Base-by-base conservation (phyloP, 1,284 basidiomycete genomes). In the Microstroma glucosiphilum region DNA sequence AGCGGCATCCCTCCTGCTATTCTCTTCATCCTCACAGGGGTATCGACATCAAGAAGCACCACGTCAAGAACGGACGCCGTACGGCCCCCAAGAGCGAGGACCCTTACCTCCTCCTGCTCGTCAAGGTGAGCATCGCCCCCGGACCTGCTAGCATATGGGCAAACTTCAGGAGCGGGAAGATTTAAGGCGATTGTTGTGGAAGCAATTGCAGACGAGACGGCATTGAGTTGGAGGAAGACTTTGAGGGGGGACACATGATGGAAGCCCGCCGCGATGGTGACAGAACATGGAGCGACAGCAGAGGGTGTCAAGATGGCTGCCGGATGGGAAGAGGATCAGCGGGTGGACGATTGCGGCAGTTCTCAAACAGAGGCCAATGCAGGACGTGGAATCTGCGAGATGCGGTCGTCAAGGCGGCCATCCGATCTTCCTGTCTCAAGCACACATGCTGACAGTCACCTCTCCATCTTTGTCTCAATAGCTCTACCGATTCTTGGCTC, bases 401-500 rank as follows among this genome's bases (percentile, higher is more conserved):
- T 0, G 7, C 25, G 40, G 21, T 2, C 9, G 25, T 42, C 6
- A 1, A 17, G 12, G 9, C 9, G 57, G 63, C 61, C 40, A 48
- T 23, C 1, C 48, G 9, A 13, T 54, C 19, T n/a, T 17, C 8
- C 42, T 25, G 8, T 23, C 7, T 46, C 9, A 9, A 37, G 30
- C 9, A 37, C 30, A 9, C 30, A 37, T 37, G 9, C 30, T 37
- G 9, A 13, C 23, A 6, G 1, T 63, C 53, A 19, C 37, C 21
- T 9, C 30, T 4, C 30, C 9, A 37, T 37, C 3, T n/a, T 8
- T 23, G 46, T 37, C 30, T 9, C 9, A 37, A 3, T 76, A 96
- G 94, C 87, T 98, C 72, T 99, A 98, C 86, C 92, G 94, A 79
- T 99, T 98, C 88, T 85, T 99, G 70, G 93, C 94, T 70, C 89